Percentiles rank a stretch among this genome's conserved stretches.
phyloP scores from a whole-genome alignment of 2,329 filamentous ascomycete genomes.

The Microdochium paspali region DNA sequence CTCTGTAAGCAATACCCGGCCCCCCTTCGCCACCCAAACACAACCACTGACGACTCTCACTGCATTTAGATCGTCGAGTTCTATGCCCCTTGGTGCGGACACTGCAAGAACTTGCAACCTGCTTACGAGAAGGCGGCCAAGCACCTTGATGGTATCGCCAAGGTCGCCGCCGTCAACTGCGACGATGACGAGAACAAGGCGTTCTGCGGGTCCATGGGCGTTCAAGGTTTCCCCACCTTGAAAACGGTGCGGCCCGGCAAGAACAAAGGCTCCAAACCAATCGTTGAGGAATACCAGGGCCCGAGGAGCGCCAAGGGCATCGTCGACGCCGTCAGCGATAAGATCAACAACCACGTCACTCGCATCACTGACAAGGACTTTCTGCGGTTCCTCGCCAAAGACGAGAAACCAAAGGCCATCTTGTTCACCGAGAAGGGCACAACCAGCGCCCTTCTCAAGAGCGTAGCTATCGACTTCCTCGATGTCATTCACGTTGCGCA shows the following conservation, averaged over 20 bases:
- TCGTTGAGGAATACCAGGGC: slow-evolving; percentile 86
- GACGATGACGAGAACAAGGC: slow-evolving; percentile 89
- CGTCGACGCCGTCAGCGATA: slow-evolving; percentile 72
- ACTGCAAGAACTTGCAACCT: slow-evolving; percentile 92
- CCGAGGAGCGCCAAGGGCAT: slow-evolving; percentile 77
- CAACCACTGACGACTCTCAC: neutral
- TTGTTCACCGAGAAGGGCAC: slow-evolving; percentile 91
- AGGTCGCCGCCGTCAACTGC: slow-evolving; percentile 91
- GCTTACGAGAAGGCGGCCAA: slow-evolving; percentile 91
- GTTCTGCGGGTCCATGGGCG: slow-evolving; percentile 75
- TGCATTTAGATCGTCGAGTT: slow-evolving; percentile 59
- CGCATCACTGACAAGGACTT: slow-evolving; percentile 71
- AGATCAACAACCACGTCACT: slow-evolving; percentile 88
- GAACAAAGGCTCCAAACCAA: slow-evolving; percentile 64
- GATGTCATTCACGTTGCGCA: slow-evolving; percentile 73
- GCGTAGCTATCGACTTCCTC: slow-evolving; percentile 84
- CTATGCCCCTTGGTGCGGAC: slow-evolving; percentile 96
- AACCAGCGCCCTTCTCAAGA: slow-evolving; percentile 72
- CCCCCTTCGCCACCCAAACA: neutral
- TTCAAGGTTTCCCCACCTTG: slow-evolving; percentile 90
- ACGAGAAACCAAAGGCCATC: slow-evolving; percentile 70
- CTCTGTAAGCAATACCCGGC: slow-evolving; percentile 73
- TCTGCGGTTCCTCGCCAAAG: slow-evolving; percentile 60
- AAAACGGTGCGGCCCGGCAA: slow-evolving; percentile 86
- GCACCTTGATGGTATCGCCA: slow-evolving; percentile 81